phyloP scores from a whole-genome alignment of 495 filamentous ascomycete genomes.

The Apodospora peruviana region DNA sequence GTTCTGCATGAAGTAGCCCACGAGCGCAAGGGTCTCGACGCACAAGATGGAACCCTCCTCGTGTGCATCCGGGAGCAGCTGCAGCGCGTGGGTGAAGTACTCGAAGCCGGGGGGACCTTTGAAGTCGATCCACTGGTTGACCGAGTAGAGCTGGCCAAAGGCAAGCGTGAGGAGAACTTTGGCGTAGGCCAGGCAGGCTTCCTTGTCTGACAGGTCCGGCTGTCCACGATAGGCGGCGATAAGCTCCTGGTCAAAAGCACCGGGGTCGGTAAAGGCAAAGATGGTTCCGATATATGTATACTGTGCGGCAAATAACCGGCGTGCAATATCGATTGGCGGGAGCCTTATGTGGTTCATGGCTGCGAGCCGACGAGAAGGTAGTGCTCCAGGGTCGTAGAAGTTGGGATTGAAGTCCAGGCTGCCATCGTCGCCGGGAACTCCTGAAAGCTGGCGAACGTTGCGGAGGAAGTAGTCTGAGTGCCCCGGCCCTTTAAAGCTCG shows the following conservation, averaged over 20 bases:
- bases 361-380: slow-evolving; percentile 13
- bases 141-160: slow-evolving; percentile 49
- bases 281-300: slow-evolving; percentile 50
- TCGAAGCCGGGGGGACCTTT: slow-evolving; percentile 46
- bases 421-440: slow-evolving; percentile 10
- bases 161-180: slow-evolving; percentile 42
- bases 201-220: slow-evolving; percentile 19
- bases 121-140: slow-evolving; percentile 46
- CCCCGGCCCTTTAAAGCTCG: slow-evolving; percentile 18
- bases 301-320: slow-evolving; percentile 42
- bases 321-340: slow-evolving; percentile 40
- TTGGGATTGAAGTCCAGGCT: slow-evolving; percentile 12
- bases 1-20: slow-evolving; percentile 51
- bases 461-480: slow-evolving; percentile 17
- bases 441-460: slow-evolving; percentile 14
- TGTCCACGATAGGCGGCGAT: slow-evolving; percentile 27
- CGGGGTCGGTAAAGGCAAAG: slow-evolving; percentile 41
- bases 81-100: slow-evolving; percentile 43
- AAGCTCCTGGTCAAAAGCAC: slow-evolving; percentile 39
- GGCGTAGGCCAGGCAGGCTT: slow-evolving; percentile 20
- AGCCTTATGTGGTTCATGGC: slow-evolving; percentile 17
- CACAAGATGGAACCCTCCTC: slow-evolving; percentile 47
- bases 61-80: slow-evolving; percentile 44
- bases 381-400: slow-evolving; percentile 16
- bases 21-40: slow-evolving; percentile 45